Conservation (phyloP, 495 filamentous ascomycete species). For the Hyphodiscus hymeniophilus region DNA sequence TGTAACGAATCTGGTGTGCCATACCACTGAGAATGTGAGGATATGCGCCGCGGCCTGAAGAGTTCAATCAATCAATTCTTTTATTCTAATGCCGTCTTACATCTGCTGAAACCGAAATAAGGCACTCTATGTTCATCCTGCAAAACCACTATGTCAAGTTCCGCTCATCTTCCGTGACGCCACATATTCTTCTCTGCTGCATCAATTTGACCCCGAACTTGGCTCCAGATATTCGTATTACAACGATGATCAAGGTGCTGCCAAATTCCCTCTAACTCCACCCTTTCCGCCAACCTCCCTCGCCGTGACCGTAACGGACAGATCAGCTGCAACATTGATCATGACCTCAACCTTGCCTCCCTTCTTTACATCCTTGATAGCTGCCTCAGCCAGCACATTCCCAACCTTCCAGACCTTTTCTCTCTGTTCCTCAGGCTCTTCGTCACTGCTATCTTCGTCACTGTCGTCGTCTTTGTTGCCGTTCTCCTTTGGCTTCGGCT, state of each 20-base stretch:
- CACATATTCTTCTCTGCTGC: too few species aligned
- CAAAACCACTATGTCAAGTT: too few species aligned
- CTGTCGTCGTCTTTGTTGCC: conserved; percentile 40
- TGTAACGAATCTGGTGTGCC: too few species aligned
- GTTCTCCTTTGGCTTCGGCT: conserved; percentile 58
- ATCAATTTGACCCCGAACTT: too few species aligned
- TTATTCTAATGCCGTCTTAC: too few species aligned
- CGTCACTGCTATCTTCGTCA: conserved; percentile 60
- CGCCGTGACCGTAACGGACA: conserved; percentile 68
- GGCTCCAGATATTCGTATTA: too few species aligned
- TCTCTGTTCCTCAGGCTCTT: conserved; percentile 78
- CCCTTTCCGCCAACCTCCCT: conserved; percentile 60
- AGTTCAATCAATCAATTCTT: too few species aligned
- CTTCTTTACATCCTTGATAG: conserved; percentile 74
- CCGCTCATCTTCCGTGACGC: too few species aligned
- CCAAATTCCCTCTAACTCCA: conserved; percentile 20
- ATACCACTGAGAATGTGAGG: too few species aligned
- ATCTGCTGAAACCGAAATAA: too few species aligned
- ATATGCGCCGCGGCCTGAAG: too few species aligned
- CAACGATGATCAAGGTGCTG: conserved; percentile 8
- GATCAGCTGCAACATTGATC: conserved; percentile 72
- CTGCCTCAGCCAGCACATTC: conserved; percentile 76
- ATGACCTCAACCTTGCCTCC: conserved; percentile 88
- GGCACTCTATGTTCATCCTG: too few species aligned
- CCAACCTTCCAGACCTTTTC: conserved; percentile 92